phyloP scores from a whole-genome alignment of 345 rosid genomes.

The Barbarea vulgaris region DNA sequence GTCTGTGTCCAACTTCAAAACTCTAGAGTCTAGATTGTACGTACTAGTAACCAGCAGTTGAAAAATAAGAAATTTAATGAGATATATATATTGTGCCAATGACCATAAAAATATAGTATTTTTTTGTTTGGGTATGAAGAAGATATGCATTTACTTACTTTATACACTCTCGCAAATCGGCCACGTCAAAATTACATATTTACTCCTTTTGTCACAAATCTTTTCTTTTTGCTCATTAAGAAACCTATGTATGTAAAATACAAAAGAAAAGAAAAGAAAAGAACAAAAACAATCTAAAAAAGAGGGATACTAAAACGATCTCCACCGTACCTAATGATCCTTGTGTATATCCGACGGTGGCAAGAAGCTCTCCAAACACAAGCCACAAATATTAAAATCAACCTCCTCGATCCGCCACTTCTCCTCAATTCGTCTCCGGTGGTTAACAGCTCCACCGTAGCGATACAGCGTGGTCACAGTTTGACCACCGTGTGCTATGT shows the following conservation, averaged over 20 bases:
- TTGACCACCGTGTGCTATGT: slow-evolving; percentile 76
- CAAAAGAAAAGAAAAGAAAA: no score
- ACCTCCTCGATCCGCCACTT: slow-evolving; percentile 91
- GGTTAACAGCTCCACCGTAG: slow-evolving; percentile 63
- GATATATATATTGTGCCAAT: no score
- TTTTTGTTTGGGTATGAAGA: not conserved
- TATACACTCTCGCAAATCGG: not conserved
- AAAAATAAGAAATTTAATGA: no score
- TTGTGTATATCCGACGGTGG: slow-evolving; percentile 84
- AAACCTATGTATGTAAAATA: slow-evolving; percentile 5
- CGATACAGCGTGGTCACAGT: slow-evolving; percentile 64
- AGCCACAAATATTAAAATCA: slow-evolving; percentile 79
- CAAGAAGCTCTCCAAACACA: slow-evolving; percentile 72
- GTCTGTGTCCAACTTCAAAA: no score
- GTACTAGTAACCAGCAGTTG: no score
- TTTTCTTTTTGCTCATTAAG: not conserved
- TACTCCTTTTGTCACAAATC: not conserved
- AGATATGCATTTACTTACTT: slow-evolving; percentile 1
- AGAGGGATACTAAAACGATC: not conserved
- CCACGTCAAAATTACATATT: slow-evolving; percentile 7
- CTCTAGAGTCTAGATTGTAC: no score
- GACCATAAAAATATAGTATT: not conserved
- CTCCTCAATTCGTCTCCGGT: slow-evolving; percentile 82
- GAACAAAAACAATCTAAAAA: not conserved
- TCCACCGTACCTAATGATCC: slow-evolving; percentile 46